Conservation (phyloP, 208 protist genomes). For the Leishmania amazonensis region DNA sequence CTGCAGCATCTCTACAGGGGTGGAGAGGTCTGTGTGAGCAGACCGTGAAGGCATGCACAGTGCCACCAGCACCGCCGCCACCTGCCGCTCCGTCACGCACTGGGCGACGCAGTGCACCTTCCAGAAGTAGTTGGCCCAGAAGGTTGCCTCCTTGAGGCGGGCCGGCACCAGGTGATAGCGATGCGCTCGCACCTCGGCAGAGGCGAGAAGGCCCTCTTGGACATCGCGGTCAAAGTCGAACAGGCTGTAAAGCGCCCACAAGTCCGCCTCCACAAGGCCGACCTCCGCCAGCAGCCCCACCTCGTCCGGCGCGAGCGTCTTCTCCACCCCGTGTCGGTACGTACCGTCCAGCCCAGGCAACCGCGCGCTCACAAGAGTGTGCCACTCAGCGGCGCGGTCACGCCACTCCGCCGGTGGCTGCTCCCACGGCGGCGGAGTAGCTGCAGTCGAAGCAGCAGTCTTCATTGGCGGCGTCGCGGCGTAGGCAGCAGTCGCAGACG, state of each 20-base stretch:
- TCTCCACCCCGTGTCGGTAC: slow-evolving; percentile 67
- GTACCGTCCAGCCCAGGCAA: slow-evolving; percentile 59
- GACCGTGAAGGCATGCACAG: slow-evolving; percentile 55
- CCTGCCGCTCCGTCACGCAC: slow-evolving; percentile 68
- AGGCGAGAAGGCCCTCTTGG: slow-evolving; percentile 58
- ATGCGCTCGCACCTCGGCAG: slow-evolving; percentile 41
- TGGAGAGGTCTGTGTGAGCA: neutral
- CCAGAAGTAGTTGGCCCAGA: slow-evolving; percentile 90
- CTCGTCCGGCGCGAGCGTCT: slow-evolving; percentile 49
- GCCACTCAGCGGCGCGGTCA: slow-evolving; percentile 57
- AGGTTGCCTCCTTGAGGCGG: slow-evolving; percentile 65
- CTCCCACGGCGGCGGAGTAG: slow-evolving; percentile 56
- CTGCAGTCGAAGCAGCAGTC: neutral
- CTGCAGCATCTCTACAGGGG: slow-evolving; percentile 27
- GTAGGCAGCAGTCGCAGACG: neutral
- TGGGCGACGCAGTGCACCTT: slow-evolving; percentile 65
- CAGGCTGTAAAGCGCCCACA: slow-evolving; percentile 37
- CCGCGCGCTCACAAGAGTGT: slow-evolving; percentile 39
- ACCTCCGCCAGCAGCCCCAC: slow-evolving; percentile 57
- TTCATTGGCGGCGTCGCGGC: neutral
- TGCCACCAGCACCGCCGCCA: slow-evolving; percentile 53
- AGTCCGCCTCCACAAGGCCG: slow-evolving; percentile 44
- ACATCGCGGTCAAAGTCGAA: slow-evolving; percentile 73
- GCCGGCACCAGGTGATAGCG: slow-evolving; percentile 78
- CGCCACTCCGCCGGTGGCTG: slow-evolving; percentile 59